Evolutionary conservation across 768 basidiomycete genomes (phyloP).

Genomic region (Floccularia luteovirens): DNA sequence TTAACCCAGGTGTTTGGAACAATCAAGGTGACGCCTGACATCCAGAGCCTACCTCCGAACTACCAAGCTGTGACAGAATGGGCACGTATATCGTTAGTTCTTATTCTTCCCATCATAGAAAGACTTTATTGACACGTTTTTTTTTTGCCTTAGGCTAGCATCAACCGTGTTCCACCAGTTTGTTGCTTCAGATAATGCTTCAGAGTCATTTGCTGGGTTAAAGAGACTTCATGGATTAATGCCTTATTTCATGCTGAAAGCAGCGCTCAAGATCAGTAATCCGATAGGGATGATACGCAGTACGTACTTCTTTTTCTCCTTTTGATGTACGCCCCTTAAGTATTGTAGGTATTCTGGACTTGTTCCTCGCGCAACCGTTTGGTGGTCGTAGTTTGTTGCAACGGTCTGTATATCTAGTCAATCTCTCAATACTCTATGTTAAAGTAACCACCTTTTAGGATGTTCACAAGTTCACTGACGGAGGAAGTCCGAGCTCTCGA

Average conservation of each 20-base stretch:
- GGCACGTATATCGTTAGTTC: slow-evolving; percentile 89
- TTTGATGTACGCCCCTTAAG: slow-evolving; percentile 6
- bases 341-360: slow-evolving; percentile 65
- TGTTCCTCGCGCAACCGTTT: slow-evolving; percentile 96
- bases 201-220: slow-evolving; percentile 78
- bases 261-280: slow-evolving; percentile 87
- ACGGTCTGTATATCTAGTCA: slow-evolving; percentile 34
- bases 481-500: slow-evolving; percentile 85
- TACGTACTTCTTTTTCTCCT: slow-evolving; percentile 17
- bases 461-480: slow-evolving; percentile 89
- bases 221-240: slow-evolving; percentile 94
- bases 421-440: background rate
- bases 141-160: slow-evolving; percentile 55
- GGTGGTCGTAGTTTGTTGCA: slow-evolving; percentile 90
- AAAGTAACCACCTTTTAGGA: slow-evolving; percentile 35
- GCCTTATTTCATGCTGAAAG: slow-evolving; percentile 96
- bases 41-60: slow-evolving; percentile 72
- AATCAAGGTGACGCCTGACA: slow-evolving; percentile 73
- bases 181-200: slow-evolving; percentile 87
- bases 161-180: slow-evolving; percentile 96
- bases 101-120: background rate
- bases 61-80: slow-evolving; percentile 92
- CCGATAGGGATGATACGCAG: slow-evolving; percentile 95
- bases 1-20: slow-evolving; percentile 83
- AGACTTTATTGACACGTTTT: slow-evolving; percentile 1